Base-by-base conservation (phyloP, 768 basidiomycete genomes). In the Xerocomellus amylosporus region DNA sequence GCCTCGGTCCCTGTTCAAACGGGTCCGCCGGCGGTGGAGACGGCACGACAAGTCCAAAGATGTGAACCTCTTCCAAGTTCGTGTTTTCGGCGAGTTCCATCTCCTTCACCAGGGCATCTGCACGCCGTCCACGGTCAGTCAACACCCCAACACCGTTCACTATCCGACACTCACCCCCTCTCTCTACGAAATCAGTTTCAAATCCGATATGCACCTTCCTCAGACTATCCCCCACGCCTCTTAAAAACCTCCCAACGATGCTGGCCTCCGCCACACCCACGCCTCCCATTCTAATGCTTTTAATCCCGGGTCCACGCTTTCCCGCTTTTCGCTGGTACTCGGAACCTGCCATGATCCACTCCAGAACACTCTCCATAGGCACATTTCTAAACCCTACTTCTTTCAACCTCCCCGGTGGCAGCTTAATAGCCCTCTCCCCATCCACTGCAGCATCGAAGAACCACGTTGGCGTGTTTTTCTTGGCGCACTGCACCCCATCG, bases 31-130 rank as follows among this genome's bases (percentile, higher is more conserved):
- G 66, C 7, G 70, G 64, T 39, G 66, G 69, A 28, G 70, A 66
- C 19, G 66, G 69, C 42, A 72, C 60, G 14, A 71, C 61, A 10
- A 71, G 64, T 7, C 67, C 69, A 51, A 73, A 72, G 26, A 71
- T 58, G 51, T 72, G 71, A 38, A 68, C 54, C 50, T 69, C 71
- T 46, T 61, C 61, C 26, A 71, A 58, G 41, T 49, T 55, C 26
- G 48, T 58, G 45, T 69, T 72, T 17, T 58, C 51, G 0, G 63
- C 53, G 17, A 71, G 69, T 17, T 61, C 53, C 31, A 72, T 61
- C 24, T 71, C 65, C 22, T 47, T 60, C 36, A 71, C 63, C 38
- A 72, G 43, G 8, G 45, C 51, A 49, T 63, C 69, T 71, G 49
- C 30, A 39, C 28, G 30, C 20, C 20, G 13, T 33, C 24, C 28